Conservation (phyloP, 2,329 filamentous ascomycete genomes). For the Fusarium nisikadoi region DNA sequence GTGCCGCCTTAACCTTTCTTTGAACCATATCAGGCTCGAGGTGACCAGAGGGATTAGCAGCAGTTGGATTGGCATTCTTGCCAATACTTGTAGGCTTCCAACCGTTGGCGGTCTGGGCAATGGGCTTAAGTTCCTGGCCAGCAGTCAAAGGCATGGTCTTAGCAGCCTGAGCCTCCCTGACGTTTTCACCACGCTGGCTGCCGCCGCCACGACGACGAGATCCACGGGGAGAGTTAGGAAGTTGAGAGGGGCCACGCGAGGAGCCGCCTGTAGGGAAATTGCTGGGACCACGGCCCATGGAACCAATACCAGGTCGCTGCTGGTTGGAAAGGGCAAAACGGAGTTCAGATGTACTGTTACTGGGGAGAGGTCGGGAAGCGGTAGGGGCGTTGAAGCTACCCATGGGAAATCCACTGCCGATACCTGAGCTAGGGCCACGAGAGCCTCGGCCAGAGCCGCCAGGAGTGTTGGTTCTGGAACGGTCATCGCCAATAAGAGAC, state of each 20-base stretch:
- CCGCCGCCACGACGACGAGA: constrained; percentile 51
- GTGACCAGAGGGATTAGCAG: constrained; percentile 62
- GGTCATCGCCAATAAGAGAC: constrained; percentile 80
- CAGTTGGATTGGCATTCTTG: constrained; percentile 49
- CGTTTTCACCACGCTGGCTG: constrained; percentile 70
- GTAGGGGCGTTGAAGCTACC: constrained; percentile 71
- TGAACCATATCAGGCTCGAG: constrained; percentile 94
- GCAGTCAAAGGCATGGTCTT: constrained; percentile 93
- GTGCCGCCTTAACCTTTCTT: constrained; percentile 95
- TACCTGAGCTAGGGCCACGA: constrained; percentile 14
- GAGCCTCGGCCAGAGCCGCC: constrained; percentile 28
- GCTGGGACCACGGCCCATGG: constrained; percentile 56
- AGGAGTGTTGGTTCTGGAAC: constrained; percentile 55
- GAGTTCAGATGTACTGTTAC: constrained; percentile 80
- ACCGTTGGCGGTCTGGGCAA: constrained; percentile 76
- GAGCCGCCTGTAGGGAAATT: constrained; percentile 75
- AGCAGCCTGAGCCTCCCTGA: constrained; percentile 75
- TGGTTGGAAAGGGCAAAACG: constrained; percentile 74
- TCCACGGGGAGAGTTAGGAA: constrained; percentile 68
- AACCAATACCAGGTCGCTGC: constrained; percentile 45
- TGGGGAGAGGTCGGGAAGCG: constrained; percentile 68
- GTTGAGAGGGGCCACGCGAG: constrained; percentile 44
- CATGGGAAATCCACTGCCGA: constrained; percentile 67
- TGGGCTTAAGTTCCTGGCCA: constrained; percentile 82
- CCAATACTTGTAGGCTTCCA: constrained; percentile 88